Evolutionary conservation across 495 filamentous ascomycete genomes (phyloP), one percentile per base, ranked within the genome.

Genomic region (Parathielavia appendiculata): DNA sequence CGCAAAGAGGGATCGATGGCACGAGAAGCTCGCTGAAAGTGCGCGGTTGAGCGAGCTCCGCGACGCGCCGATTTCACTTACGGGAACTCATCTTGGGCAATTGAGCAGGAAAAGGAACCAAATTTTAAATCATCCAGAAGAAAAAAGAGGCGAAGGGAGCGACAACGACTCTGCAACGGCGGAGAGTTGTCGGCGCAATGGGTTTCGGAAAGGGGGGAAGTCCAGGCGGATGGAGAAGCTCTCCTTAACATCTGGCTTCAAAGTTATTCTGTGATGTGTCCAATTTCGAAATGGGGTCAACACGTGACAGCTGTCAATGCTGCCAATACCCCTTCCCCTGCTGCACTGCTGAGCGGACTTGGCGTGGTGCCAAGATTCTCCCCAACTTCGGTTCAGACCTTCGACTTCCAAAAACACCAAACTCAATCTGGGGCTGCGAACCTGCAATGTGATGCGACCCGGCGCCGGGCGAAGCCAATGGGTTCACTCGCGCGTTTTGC

Each of bases 61-160:
- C 52, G 63, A 70, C 68, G 65, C 67, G 71, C 61, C 36, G n/a
- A 19, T 13, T 17, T 12, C 32, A 80, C 82, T 84, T 79, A 78
- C 78, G 65, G 66, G 72, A 76, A 71, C 70, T 77, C 83, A 83
- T 85, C 68, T 68, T 76, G 74, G 79, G 73, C 70, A 73, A 76
- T 72, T 58, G 73, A 54, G 66, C 45, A 39, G 56, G 39, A 43
- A 52, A 59, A 59, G 73, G 73, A 64, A 68, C 65, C 57, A 78
- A 67, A 71, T 67, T 68, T 69, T 63, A 71, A 72, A 71, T 66
- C 68, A 71, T 69, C 61, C 69, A 69, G 68, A 72, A 67, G 66
- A 73, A 70, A 58, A 49, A 70, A 71, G 60, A 60, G 63, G 63
- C 54, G 57, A 60, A 68, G 60, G 60, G 64, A 60, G 68, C 66